Evolutionary conservation across 257 asterid species (phyloP).

Genomic region (Osmanthus fragrans): DNA sequence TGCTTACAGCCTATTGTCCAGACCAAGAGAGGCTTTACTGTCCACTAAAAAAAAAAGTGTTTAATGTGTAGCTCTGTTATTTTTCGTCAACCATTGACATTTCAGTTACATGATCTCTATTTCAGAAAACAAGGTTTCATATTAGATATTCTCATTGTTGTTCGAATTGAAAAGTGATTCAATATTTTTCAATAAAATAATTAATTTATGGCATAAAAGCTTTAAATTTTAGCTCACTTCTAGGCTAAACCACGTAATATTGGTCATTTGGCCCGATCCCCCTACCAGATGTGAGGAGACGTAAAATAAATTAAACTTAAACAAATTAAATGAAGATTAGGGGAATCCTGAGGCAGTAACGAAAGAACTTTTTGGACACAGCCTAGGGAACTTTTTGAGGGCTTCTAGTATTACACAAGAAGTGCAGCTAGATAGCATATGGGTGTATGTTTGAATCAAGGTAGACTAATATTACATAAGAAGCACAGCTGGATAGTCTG

Average conservation of each 20-base stretch:
- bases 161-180: constrained; percentile 7
- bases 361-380: constrained; percentile 2
- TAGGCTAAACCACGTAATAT: neutral
- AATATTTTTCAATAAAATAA: neutral
- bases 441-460: constrained; percentile 12
- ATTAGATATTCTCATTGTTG: constrained; percentile 5
- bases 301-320: neutral
- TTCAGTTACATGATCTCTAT: constrained; percentile 8
- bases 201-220: neutral
- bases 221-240: constrained; percentile 9
- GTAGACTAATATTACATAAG: neutral
- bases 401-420: neutral
- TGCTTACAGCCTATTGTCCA: neutral
- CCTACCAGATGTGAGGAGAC: neutral
- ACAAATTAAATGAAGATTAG: constrained; percentile 2
- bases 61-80: neutral
- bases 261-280: constrained; percentile 1
- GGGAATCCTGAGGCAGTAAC: constrained; percentile 5
- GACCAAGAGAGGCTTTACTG: neutral
- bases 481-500: constrained; percentile 5
- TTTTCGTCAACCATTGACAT: constrained; percentile 11
- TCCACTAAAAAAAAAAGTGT: neutral
- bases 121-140: constrained; percentile 1
- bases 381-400: neutral
- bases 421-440: neutral